Evolutionary conservation across 306 rosid genomes (phyloP).

Genomic region (Clitoria ternatea): DNA sequence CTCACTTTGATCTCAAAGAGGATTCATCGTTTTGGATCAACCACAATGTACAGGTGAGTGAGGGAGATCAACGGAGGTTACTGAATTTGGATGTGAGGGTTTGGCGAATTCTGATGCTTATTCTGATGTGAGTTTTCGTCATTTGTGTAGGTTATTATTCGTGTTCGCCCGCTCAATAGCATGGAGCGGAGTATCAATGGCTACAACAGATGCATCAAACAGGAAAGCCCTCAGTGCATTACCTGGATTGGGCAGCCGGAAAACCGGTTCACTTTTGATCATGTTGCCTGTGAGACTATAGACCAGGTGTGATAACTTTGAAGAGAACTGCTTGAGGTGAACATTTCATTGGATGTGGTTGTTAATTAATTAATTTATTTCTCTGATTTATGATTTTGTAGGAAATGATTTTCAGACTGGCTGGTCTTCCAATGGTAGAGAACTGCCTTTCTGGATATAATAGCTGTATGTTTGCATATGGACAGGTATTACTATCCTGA

Average conservation of each 20-base stretch:
- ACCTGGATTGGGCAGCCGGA: constrained; percentile 90
- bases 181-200: constrained; percentile 66
- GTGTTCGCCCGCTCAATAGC: constrained; percentile 91
- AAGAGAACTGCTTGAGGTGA: background rate
- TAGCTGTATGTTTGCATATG: constrained; percentile 98
- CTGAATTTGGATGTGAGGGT: background rate
- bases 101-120: constrained; percentile 13
- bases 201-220: constrained; percentile 82
- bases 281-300: constrained; percentile 93
- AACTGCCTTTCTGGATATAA: constrained; percentile 94
- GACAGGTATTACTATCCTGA: constrained; percentile 72
- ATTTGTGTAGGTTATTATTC: constrained; percentile 73
- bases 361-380: constrained; percentile 20
- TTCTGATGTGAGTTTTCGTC: constrained; percentile 18
- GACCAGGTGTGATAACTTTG: constrained; percentile 63
- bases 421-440: constrained; percentile 95
- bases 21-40: constrained; percentile 95
- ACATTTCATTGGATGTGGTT: background rate
- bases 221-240: constrained; percentile 71
- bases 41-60: constrained; percentile 91
- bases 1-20: constrained; percentile 96
- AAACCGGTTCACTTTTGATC: constrained; percentile 85
- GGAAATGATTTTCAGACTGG: constrained; percentile 95
- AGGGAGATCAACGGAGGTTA: background rate
- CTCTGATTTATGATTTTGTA: constrained; percentile 28